These are phyloP conservation scores for Starmerella sirachaensis DNA, from an alignment of 805 yeast species.

Conservation along the genomic window DNA sequence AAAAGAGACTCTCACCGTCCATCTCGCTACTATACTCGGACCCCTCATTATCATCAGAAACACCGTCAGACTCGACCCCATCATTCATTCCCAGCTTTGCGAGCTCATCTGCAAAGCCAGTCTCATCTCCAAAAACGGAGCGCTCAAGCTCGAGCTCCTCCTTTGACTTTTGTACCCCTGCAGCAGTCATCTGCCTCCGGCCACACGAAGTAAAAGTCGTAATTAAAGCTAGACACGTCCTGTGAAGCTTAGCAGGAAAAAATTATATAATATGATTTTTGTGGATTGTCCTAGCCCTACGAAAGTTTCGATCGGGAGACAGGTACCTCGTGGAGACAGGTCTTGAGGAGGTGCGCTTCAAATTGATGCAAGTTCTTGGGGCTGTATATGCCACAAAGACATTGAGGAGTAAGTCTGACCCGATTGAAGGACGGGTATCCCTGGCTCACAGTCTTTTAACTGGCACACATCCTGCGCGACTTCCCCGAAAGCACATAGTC, in stretches of 20 bases:
- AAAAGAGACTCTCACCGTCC: conserved; percentile 42
- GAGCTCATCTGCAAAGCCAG: conserved; percentile 57
- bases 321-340: no score
- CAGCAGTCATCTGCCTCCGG: neutral
- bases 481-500: conserved; percentile 28
- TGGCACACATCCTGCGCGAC: conserved; percentile 18
- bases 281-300: conserved; percentile 8
- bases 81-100: conserved; percentile 48
- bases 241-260: conserved; percentile 3
- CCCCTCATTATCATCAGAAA: conserved; percentile 27
- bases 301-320: conserved; percentile 11
- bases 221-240: neutral
- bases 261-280: conserved; percentile 10
- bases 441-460: conserved; percentile 20
- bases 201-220: neutral
- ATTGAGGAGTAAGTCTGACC: conserved; percentile 23
- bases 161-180: conserved; percentile 43
- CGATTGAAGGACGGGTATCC: conserved; percentile 17
- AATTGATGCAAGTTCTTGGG: conserved; percentile 5
- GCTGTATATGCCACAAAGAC: conserved; percentile 24
- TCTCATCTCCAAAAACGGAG: conserved; percentile 79
- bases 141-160: conserved; percentile 73
- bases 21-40: conserved; percentile 26
- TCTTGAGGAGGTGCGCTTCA: no score
- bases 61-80: conserved; percentile 27